These are phyloP conservation scores for Crucibulum laeve DNA, from an alignment of 768 basidiomycete genomes.

Conservation along the genomic window DNA sequence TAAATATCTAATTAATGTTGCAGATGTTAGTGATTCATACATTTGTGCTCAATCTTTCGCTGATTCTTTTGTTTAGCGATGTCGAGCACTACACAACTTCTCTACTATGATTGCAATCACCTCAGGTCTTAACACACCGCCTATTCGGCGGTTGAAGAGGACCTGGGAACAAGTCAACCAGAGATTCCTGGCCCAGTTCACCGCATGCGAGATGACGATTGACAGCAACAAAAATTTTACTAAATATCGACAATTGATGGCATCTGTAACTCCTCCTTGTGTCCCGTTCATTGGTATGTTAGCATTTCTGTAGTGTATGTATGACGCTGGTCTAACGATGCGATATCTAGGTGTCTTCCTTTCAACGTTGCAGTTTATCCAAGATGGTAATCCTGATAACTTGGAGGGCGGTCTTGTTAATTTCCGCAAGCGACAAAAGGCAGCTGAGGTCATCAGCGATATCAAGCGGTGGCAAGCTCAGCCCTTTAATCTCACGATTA, in stretches of 20 bases:
- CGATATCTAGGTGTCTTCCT: slow-evolving; percentile 79
- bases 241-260: slow-evolving; percentile 83
- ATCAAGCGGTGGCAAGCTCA: slow-evolving; percentile 95
- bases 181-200: slow-evolving; percentile 69
- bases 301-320: neutral
- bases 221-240: slow-evolving; percentile 93
- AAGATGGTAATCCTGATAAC: slow-evolving; percentile 90
- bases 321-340: slow-evolving; percentile 1
- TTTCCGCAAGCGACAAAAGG: slow-evolving; percentile 92
- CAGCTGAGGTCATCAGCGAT: slow-evolving; percentile 95
- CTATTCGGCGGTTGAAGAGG: slow-evolving; percentile 87
- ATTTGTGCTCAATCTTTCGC: neutral
- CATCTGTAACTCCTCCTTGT: slow-evolving; percentile 84
- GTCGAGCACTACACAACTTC: slow-evolving; percentile 87
- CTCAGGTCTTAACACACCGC: slow-evolving; percentile 90
- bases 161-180: slow-evolving; percentile 89
- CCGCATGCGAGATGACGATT: slow-evolving; percentile 82
- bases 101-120: slow-evolving; percentile 96
- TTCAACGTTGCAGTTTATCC: slow-evolving; percentile 95
- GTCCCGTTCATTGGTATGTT: slow-evolving; percentile 91
- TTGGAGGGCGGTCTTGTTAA: slow-evolving; percentile 81
- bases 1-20: slow-evolving; percentile 88
- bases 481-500: slow-evolving; percentile 78
- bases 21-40: slow-evolving; percentile 62
- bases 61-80: slow-evolving; percentile 53